Percentiles rank a stretch among this genome's conserved stretches.
phyloP scores from a whole-genome alignment of 129 eudicot genomes.

The Flaveria ramosissima region DNA sequence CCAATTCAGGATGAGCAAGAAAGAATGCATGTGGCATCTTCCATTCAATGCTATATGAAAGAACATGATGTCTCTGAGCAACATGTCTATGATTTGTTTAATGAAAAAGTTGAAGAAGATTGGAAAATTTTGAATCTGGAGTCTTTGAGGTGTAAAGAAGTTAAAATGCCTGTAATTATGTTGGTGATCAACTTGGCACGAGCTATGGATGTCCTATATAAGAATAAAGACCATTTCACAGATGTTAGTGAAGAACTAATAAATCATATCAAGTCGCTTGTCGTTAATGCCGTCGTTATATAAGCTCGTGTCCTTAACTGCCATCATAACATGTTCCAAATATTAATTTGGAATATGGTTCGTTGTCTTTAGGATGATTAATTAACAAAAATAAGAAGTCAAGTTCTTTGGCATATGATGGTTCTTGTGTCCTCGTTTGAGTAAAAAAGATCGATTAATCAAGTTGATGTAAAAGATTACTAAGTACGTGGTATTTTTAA shows the following conservation, averaged over 20 bases:
- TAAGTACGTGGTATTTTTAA: neutral
- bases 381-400: no score
- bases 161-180: neutral
- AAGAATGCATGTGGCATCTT: slow-evolving; percentile 6
- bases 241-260: neutral
- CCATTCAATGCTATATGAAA: slow-evolving; percentile 15
- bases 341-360: neutral
- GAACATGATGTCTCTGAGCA: neutral
- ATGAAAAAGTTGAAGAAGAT: neutral
- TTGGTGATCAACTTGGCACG: neutral
- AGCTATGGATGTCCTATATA: neutral
- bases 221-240: slow-evolving; percentile 1
- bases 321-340: neutral
- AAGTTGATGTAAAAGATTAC: no score
- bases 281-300: neutral
- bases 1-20: slow-evolving; percentile 11
- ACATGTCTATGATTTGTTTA: neutral
- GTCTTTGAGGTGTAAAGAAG: neutral
- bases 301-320: neutral
- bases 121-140: neutral
- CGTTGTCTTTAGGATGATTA: neutral
- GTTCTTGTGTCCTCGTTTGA: no score
- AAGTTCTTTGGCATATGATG: no score
- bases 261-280: neutral
- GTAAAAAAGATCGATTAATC: no score